Evolutionary conservation across 805 yeast species (phyloP), one percentile per base, ranked within the genome.

Genomic region (Kockiozyma suomiensis): DNA sequence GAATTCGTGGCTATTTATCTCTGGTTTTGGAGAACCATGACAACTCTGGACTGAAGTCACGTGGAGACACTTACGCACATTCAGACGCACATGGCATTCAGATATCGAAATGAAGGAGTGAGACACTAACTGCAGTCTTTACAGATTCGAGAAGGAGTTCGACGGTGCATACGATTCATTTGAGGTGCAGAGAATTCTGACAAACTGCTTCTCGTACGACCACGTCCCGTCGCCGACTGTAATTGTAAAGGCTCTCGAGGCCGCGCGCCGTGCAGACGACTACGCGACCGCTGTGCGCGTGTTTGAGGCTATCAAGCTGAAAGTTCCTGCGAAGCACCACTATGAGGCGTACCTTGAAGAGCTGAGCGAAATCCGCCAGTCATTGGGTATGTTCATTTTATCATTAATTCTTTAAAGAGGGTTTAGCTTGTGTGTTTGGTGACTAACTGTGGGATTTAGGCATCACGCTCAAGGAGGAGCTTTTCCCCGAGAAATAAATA

Each of bases 211-310:
- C 82, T 89, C 98, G 15, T 94, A 94, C 82, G 99, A 94, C 79
- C 85, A 94, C 77, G 99, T 94, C 58, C 99, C 99, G 69, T 93
- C 99, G 32, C 99, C 99, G 68, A 84, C 88, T 64, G 98, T 94
- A 65, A 83, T 94, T 73, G 97, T 90, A 79, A 89, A 88, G 79
- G 99, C 99, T 50, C 82, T 94, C 74, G 86, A 89, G 80, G 99
- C 99, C 50, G 92, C 97, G 70, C 92, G 99, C 86, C 90, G 98
- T 80, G 98, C 94, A 69, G 90, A 94, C 79, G 99, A 94, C 81
- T 90, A 90, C 80, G 97, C 99, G 64, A 92, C 98, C 62, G 99
- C 99, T 58, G 94, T 91, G 69, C 89, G 99, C 81, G 97, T 96
- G 58, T 94, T 94, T 72, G 99, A 47, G 60, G 68, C 78, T 68